A percentile compares a stretch with the other conserved stretches of the same genome.
Conservation (phyloP, 1,284 basidiomycete species). For the Boletus sp. region DNA sequence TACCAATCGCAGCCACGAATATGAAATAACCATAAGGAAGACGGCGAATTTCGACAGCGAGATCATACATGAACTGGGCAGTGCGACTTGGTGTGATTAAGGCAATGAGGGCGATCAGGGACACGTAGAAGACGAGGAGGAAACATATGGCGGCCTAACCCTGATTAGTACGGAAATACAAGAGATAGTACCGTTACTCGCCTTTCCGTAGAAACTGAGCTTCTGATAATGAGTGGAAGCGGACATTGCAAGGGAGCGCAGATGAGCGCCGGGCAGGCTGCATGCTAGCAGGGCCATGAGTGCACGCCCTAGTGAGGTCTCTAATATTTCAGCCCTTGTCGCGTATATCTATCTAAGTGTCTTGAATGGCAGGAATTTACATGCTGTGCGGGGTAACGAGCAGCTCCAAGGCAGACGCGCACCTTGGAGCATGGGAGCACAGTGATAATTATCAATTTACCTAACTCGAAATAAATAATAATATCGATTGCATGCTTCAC, state of each 20-base stretch:
- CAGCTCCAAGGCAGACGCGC: too few relatives aligned
- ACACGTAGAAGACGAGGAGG: constrained; percentile 24
- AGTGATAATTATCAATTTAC: not conserved
- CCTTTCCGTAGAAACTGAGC: constrained; percentile 25
- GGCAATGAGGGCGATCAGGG: constrained; percentile 38
- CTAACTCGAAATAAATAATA: constrained; percentile 7
- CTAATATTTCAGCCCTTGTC: too few relatives aligned
- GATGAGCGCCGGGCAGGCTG: not conserved
- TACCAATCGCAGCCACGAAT: constrained; percentile 51
- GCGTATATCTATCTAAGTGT: too few relatives aligned
- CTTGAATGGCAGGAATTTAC: too few relatives aligned
- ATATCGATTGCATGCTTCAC: not conserved
- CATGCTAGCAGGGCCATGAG: constrained; percentile 2
- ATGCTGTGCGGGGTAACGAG: too few relatives aligned
- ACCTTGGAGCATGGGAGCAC: too few relatives aligned
- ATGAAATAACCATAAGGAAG: constrained; percentile 61
- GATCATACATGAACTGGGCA: constrained; percentile 66
- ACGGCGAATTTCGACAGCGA: constrained; percentile 58
- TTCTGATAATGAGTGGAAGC: constrained; percentile 19
- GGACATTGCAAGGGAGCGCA: constrained; percentile 11
- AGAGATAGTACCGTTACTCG: not conserved
- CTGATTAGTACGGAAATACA: constrained; percentile 9
- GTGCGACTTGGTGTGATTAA: constrained; percentile 61
- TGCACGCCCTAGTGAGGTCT: not conserved
- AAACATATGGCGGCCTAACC: constrained; percentile 30